phyloP scores from a whole-genome alignment of 1,139 yeast genomes.

The Sporopachydermia cereana region DNA sequence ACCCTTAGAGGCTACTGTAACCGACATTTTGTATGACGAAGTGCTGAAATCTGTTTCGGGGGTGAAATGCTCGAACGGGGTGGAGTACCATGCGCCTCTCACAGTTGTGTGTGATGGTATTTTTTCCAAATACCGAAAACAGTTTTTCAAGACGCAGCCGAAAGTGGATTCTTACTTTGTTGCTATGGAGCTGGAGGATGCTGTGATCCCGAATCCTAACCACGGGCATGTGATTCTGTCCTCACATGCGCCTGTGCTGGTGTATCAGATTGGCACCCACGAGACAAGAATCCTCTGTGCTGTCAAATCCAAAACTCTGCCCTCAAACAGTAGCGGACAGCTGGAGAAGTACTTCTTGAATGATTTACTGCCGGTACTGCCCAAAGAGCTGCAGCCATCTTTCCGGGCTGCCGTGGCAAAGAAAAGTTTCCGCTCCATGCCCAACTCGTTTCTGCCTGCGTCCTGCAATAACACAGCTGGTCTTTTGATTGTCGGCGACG shows the following conservation, averaged over 20 bases:
- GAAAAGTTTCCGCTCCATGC: conserved; percentile 71
- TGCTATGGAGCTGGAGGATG: conserved; percentile 65
- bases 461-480: conserved; percentile 56
- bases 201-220: conserved; percentile 55
- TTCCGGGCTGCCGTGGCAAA: conserved; percentile 33
- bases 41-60: conserved; percentile 51
- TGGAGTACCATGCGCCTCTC: conserved; percentile 42
- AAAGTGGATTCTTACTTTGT: conserved; percentile 73
- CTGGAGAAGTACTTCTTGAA: conserved; percentile 47
- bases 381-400: conserved; percentile 51
- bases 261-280: conserved; percentile 73
- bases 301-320: conserved; percentile 61
- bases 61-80: conserved; percentile 29
- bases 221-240: conserved; percentile 81
- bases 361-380: conserved; percentile 59
- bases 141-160: conserved; percentile 50
- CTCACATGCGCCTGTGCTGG: conserved; percentile 72
- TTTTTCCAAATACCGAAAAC: conserved; percentile 82
- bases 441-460: conserved; percentile 86
- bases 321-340: conserved; percentile 49
- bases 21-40: conserved; percentile 42
- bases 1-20: conserved; percentile 72
- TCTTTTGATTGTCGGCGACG: conserved; percentile 80
- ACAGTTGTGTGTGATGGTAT: conserved; percentile 89
- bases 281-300: conserved; percentile 90